phyloP scores from a whole-genome alignment of 257 asterid species.

The Nicotiana otophora region DNA sequence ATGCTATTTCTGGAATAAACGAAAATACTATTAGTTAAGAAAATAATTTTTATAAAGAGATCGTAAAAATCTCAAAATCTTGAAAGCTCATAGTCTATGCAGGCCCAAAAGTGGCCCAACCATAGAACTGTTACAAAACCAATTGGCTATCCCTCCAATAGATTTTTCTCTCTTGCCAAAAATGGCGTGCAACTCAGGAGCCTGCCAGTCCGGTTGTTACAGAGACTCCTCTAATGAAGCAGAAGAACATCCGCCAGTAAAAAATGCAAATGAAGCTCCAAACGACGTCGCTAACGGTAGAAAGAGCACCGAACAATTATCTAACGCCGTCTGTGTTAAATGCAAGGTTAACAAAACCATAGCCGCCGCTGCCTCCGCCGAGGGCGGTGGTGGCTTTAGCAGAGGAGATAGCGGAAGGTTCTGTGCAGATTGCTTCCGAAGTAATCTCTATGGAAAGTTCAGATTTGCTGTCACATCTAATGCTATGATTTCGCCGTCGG shows the following conservation, averaged over 20 bases:
- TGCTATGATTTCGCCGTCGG: slow-evolving; percentile 80
- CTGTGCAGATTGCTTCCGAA: slow-evolving; percentile 72
- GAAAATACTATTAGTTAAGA: too few relatives aligned
- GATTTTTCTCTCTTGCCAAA: background rate
- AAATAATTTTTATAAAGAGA: too few relatives aligned
- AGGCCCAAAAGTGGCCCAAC: background rate
- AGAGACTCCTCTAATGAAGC: slow-evolving; percentile 19
- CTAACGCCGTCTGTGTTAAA: slow-evolving; percentile 48
- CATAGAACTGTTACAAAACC: background rate
- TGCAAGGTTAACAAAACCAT: slow-evolving; percentile 53
- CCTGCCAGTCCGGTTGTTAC: slow-evolving; percentile 78
- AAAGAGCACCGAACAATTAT: slow-evolving; percentile 7
- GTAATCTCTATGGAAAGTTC: slow-evolving; percentile 74
- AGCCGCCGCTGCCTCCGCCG: slow-evolving; percentile 36
- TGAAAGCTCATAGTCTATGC: background rate
- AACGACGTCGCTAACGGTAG: slow-evolving; percentile 19
- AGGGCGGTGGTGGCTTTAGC: slow-evolving; percentile 12
- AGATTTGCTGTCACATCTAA: slow-evolving; percentile 74
- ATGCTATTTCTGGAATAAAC: too few relatives aligned
- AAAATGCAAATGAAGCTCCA: slow-evolving; percentile 7
- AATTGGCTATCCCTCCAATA: background rate
- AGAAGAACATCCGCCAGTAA: background rate
- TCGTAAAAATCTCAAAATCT: too few relatives aligned
- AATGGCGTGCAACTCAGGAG: slow-evolving; percentile 67
- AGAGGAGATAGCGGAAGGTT: slow-evolving; percentile 53